Evolutionary conservation across 257 asterid genomes (phyloP).

Genomic region (Salvia hispanica): DNA sequence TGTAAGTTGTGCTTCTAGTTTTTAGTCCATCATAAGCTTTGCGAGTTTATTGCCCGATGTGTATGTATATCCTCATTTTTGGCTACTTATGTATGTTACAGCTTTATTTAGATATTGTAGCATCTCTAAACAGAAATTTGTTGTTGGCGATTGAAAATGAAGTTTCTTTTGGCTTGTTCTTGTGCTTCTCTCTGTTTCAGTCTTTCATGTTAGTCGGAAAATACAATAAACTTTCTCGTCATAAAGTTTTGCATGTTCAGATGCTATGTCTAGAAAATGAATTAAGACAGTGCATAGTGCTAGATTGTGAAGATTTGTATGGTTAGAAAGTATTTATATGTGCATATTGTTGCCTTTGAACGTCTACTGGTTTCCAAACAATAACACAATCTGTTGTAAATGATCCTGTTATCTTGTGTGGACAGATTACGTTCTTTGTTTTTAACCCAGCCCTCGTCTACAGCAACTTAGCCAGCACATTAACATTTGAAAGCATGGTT

Average conservation of each 20-base stretch:
- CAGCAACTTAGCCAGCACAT: conserved; percentile 81
- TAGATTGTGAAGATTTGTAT: too few relatives aligned
- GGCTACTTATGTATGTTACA: background rate
- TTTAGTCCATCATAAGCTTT: too few relatives aligned
- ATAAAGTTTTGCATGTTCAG: too few relatives aligned
- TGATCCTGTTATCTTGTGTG: conserved; percentile 3
- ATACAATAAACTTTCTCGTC: too few relatives aligned
- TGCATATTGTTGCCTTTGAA: background rate
- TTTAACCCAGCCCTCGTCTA: conserved; percentile 78
- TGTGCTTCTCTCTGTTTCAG: conserved; percentile 17
- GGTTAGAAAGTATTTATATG: background rate
- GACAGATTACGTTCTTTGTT: conserved; percentile 73
- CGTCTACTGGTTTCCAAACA: background rate
- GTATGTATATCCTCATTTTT: background rate
- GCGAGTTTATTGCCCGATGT: background rate
- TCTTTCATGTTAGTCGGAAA: background rate
- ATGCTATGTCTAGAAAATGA: background rate
- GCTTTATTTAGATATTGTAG: background rate
- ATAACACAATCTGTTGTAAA: background rate
- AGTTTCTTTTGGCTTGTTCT: background rate
- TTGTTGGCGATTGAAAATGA: background rate
- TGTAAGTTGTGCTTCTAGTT: conserved; percentile 39
- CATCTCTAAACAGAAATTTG: background rate
- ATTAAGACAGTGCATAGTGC: background rate
- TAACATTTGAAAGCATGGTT: conserved; percentile 73